Evolutionary conservation across 2,329 filamentous ascomycete genomes (phyloP), one percentile per base, ranked within the genome.

Genomic region (Fusarium abutilonis): DNA sequence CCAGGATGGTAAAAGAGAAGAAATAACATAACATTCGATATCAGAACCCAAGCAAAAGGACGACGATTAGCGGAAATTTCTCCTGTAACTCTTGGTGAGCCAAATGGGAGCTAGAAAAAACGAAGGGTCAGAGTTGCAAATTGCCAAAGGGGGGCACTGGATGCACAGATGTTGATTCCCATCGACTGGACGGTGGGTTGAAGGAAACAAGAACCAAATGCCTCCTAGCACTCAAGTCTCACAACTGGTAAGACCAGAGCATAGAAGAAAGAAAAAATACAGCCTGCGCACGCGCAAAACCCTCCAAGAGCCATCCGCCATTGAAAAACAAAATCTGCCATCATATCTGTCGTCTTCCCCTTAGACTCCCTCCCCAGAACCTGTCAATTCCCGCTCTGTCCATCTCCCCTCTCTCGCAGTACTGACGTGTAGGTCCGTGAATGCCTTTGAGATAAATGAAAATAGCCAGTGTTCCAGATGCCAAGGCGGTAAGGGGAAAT

Each of bases 1-100:
- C 53, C 56, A 65, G 61, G 56, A 63, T 63, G 62, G 52, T 48
- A 63, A 64, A 63, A 43, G 41, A 66, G 43, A 64, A 55, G 36
- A 59, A 63, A 59, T 47, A 32, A 44, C 41, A 49, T 51, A 53
- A 61, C 41, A 56, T 51, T 52, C 52, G 40, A 65, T 51, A 62
- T 45, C 61, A 62, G 51, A 64, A 62, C 51, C 56, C 48, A 60
- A 53, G 42, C 56, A 67, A 62, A 55, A 52, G 52, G 34, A 61
- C 40, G 35, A 57, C 21, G 38, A 45, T 23, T 32, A 35, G 31
- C 42, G 38, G 40, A 50, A 42, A 36, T 42, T 29, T 42, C 26
- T 44, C 44, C 41, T 34, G 15, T 31, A 31, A 36, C 17, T 61
- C 39, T 50, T 21, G 26, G 35, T 8, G 39, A 38, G 21, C 45